Percentiles rank a stretch among this genome's conserved stretches.
Evolutionary conservation across 176 grass and related monocot species (phyloP).

Genomic region (Avena sativa): DNA sequence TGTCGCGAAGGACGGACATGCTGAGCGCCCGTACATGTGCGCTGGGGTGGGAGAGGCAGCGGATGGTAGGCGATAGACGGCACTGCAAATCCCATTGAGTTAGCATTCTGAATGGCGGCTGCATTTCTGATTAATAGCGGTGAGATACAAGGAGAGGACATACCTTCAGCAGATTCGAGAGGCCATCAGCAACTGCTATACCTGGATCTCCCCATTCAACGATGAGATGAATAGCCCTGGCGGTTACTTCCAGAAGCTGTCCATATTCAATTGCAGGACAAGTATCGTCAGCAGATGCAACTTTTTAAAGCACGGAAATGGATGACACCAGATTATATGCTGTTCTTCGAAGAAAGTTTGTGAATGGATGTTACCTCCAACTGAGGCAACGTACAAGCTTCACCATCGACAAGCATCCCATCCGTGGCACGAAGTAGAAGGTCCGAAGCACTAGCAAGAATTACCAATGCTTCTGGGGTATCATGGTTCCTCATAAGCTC

Average conservation of each 20-base stretch:
- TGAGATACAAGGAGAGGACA: conserved; percentile 6
- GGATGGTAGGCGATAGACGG: conserved; percentile 87
- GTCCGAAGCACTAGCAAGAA: conserved; percentile 89
- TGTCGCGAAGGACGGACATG: conserved; percentile 85
- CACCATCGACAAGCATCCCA: conserved; percentile 97
- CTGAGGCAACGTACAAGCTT: conserved; percentile 97
- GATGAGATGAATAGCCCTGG: conserved; percentile 90
- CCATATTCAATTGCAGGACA: conserved; percentile 14
- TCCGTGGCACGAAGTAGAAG: conserved; percentile 96
- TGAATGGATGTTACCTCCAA: conserved; percentile 73
- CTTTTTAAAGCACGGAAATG: neutral
- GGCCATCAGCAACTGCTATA: conserved; percentile 83
- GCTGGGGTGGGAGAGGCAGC: conserved; percentile 94
- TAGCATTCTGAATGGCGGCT: conserved; percentile 13
- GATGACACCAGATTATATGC: neutral
- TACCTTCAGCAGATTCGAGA: conserved; percentile 94
- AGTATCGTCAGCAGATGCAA: conserved; percentile 18
- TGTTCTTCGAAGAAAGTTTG: conserved; percentile 1
- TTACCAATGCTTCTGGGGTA: conserved; percentile 84
- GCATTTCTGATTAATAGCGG: neutral
- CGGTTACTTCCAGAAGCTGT: conserved; percentile 95
- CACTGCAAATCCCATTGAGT: conserved; percentile 70
- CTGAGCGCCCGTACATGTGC: conserved; percentile 94
- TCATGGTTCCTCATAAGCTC: conserved; percentile 99
- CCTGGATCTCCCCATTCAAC: conserved; percentile 88